Conservation (phyloP, 441 rosid genomes). For the Pelargonium fulgidum region DNA sequence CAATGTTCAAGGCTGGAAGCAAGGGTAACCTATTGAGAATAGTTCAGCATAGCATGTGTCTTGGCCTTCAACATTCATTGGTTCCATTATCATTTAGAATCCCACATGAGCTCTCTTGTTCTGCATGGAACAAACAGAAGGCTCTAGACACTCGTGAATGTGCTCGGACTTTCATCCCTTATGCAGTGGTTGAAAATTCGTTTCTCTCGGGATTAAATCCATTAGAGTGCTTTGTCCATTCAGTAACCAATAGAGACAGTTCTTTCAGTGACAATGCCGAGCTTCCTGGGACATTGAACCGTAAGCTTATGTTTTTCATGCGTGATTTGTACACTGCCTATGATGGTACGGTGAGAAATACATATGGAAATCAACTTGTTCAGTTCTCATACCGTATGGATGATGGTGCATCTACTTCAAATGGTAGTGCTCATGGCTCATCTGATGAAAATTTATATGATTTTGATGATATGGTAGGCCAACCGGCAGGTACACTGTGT, state of each 20-base stretch:
- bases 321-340: conserved; percentile 68
- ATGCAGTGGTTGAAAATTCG: conserved; percentile 64
- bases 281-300: conserved; percentile 82
- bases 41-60: conserved; percentile 86
- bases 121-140: conserved; percentile 60
- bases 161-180: conserved; percentile 63
- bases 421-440: conserved; percentile 7
- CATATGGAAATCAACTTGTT: conserved; percentile 74
- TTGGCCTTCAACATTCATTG: conserved; percentile 78
- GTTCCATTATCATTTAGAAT: conserved; percentile 76
- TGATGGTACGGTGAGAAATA: conserved; percentile 86
- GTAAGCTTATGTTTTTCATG: conserved; percentile 90
- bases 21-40: conserved; percentile 79
- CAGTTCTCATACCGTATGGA: conserved; percentile 58
- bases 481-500: conserved; percentile 74
- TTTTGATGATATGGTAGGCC: conserved; percentile 42
- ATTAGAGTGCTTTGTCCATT: conserved; percentile 74
- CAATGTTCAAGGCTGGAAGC: conserved; percentile 90
- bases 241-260: conserved; percentile 75
- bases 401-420: conserved; percentile 15
- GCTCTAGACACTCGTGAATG: conserved; percentile 29
- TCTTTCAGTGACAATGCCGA: conserved; percentile 95
- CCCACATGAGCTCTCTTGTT: conserved; percentile 65
- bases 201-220: conserved; percentile 82
- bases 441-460: conserved; percentile 16